Conservation (phyloP, 148 eudicot genomes). For the Persicaria maculosa region DNA sequence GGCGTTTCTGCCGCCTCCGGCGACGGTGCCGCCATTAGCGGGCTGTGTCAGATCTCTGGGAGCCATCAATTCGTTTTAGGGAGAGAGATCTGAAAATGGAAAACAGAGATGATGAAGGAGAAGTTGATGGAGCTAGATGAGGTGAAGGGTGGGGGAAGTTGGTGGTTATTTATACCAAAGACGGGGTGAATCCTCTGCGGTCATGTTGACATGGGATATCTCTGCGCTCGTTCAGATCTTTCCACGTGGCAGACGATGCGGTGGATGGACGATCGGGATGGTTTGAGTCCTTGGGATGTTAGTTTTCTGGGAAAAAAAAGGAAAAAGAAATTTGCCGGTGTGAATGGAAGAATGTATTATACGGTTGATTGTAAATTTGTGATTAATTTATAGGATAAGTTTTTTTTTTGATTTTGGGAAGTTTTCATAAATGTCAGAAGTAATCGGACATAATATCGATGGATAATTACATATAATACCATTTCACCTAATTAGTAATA, state of each 20-base stretch:
- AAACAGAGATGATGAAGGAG: background rate
- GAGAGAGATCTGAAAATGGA: background rate
- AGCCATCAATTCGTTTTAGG: background rate
- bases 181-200: background rate
- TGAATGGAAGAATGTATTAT: background rate
- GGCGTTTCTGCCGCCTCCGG: background rate
- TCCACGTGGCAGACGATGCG: background rate
- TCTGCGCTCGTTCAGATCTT: background rate
- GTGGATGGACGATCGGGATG: background rate
- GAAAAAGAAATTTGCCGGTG: background rate
- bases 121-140: background rate
- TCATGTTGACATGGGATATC: background rate
- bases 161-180: slow-evolving; percentile 1
- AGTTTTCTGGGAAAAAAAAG: background rate
- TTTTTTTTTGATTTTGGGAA: no score
- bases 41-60: background rate
- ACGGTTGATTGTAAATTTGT: background rate
- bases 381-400: background rate
- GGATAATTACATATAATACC: no score
- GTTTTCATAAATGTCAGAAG: no score
- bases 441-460: no score
- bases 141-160: background rate
- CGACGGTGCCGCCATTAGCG: background rate
- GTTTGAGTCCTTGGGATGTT: background rate
- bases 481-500: no score